A percentile compares a stretch with the other conserved stretches of the same genome.
Evolutionary conservation across 768 basidiomycete species (phyloP).

Genomic region (Tylopilus intermedius): DNA sequence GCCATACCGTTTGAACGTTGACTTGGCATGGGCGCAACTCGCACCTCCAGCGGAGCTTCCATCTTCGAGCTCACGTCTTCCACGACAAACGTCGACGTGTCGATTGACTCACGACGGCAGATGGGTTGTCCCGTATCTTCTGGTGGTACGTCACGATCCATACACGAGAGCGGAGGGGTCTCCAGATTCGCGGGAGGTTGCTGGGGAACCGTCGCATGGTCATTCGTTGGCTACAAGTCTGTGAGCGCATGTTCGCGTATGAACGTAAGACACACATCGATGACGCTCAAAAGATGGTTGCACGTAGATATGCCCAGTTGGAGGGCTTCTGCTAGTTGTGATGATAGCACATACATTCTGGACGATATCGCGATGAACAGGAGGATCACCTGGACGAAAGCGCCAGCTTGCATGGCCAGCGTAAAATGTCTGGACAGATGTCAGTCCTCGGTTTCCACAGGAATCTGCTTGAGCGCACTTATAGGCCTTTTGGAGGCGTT

Average conservation of each 20-base stretch:
- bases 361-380: conserved; percentile 58
- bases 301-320: conserved; percentile 26
- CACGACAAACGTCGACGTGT: neutral
- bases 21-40: neutral
- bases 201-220: neutral
- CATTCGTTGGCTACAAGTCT: conserved; percentile 15
- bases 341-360: conserved; percentile 44
- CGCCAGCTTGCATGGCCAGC: conserved; percentile 63
- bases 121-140: conserved; percentile 19
- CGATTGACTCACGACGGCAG: conserved; percentile 1
- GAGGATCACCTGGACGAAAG: conserved; percentile 67
- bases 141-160: neutral
- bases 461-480: conserved; percentile 35
- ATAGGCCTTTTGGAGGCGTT: conserved; percentile 48
- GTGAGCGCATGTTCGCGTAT: conserved; percentile 1
- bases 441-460: neutral
- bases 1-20: conserved; percentile 5
- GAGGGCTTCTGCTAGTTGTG: conserved; percentile 41
- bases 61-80: neutral
- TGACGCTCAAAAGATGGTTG: conserved; percentile 23
- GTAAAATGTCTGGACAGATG: conserved; percentile 47
- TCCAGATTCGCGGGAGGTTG: neutral
- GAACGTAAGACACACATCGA: conserved; percentile 27
- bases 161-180: neutral
- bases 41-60: neutral